Evolutionary conservation across 2,329 filamentous ascomycete genomes (phyloP), one percentile per base, ranked within the genome.

Genomic region (Diaporthe caulivora): DNA sequence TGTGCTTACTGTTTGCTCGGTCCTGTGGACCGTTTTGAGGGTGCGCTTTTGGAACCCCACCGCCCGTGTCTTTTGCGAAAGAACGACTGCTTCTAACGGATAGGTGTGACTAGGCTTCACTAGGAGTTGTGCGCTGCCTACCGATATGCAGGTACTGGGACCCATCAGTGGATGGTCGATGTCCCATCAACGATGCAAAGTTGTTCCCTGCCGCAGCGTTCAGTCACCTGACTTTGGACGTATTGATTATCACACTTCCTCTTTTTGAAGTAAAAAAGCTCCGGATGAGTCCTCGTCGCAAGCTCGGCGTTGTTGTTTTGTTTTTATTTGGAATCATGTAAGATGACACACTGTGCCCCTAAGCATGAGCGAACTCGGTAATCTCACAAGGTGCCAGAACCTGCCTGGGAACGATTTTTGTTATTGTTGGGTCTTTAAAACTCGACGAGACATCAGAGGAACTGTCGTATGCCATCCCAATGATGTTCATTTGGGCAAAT

Each of bases 281-380:
- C 51, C 62, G 62, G 2, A 37, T 65, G 44, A 65, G 44, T 31
- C 2, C 51, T 18, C 15, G 4, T 10, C 42, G 62, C 18, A 65
- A 65, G 21, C 21, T 65, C 62, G 62, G 62, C n/a, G 62, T 65
- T 3, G 51, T 65, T 17, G 44, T 65, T 13, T 65, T 65, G 15
- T 65, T 65, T 11, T 18, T 65, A 44, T 37, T 51, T 24, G 62
- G 62, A 37, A 51, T 65, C 2, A 26, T 65, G 60, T 65, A 18
- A 24, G 60, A 26, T 7, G 8, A 5, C 49, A 9, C 13, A 21
- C 13, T 13, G 5, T 17, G 1, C 21, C 44, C 17, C 7, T 17
- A 2, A 5, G 11, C 5, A 0, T 51, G 7, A 6, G 15, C 17
- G 31, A 10, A 31, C 13, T 3, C 29, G 49, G 13, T 34, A 44